Percentiles rank a stretch among this genome's conserved stretches.
These are phyloP conservation scores for Cryptosporidium meleagridis DNA, from an alignment of 169 alveolate genomes.

Conservation along the genomic window DNA sequence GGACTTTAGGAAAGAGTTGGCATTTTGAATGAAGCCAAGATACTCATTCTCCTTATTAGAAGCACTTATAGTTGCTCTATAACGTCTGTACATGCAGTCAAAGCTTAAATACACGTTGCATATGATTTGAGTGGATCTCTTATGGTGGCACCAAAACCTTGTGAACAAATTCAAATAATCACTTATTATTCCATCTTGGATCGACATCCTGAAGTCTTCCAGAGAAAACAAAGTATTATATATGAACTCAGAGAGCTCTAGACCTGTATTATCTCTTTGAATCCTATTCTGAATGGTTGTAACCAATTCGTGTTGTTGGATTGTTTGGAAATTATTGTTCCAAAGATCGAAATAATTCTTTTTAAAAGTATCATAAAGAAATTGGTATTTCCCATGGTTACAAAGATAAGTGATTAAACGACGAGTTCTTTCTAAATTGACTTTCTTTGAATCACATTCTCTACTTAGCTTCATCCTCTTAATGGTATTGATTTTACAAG, in stretches of 20 bases:
- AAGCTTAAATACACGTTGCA: constrained; percentile 50
- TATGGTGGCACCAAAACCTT: constrained; percentile 57
- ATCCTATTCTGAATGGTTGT: background rate
- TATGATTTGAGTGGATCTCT: constrained; percentile 49
- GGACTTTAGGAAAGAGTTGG: constrained; percentile 16
- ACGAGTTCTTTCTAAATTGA: constrained; percentile 36
- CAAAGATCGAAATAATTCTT: constrained; percentile 23
- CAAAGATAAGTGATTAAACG: constrained; percentile 46
- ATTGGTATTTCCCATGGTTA: constrained; percentile 35
- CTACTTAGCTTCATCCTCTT: constrained; percentile 31
- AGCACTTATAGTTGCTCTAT: background rate
- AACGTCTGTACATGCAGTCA: constrained; percentile 53
- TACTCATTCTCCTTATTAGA: constrained; percentile 3
- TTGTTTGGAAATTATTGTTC: constrained; percentile 9
- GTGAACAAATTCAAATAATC: constrained; percentile 16
- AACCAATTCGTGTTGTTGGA: constrained; percentile 6
- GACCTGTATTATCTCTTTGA: background rate
- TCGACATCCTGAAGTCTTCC: background rate
- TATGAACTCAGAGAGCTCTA: background rate
- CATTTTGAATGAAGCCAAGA: constrained; percentile 39
- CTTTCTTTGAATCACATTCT: background rate
- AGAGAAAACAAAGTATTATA: background rate
- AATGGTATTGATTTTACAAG: background rate
- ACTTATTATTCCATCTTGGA: background rate
- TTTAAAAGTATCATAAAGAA: constrained; percentile 32